Evolutionary conservation across 768 basidiomycete genomes (phyloP).

Genomic region (Pholiota microspora): DNA sequence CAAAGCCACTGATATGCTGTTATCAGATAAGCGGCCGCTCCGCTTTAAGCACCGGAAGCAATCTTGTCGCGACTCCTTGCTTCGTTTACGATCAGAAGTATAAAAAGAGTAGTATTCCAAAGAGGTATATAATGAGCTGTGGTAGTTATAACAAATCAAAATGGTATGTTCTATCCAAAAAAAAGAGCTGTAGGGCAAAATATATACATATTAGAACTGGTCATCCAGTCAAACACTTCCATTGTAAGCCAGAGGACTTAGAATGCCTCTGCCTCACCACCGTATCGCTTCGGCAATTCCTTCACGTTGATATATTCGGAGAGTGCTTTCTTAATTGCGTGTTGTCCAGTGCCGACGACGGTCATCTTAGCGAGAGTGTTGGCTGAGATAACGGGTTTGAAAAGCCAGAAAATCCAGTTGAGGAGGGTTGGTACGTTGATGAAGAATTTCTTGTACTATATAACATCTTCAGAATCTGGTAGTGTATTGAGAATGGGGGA

Average conservation of each 20-base stretch:
- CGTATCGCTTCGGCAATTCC: slow-evolving; percentile 69
- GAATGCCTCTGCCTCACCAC: slow-evolving; percentile 60
- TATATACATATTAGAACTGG: too few species aligned
- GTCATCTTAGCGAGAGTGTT: slow-evolving; percentile 80
- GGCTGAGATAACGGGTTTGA: slow-evolving; percentile 71
- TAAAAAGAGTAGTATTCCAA: neutral
- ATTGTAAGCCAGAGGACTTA: too few species aligned
- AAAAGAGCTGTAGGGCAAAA: neutral
- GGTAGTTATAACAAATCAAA: neutral
- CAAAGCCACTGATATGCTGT: slow-evolving; percentile 16
- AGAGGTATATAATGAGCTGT: neutral
- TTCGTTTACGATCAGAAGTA: neutral
- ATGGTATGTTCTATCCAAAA: neutral
- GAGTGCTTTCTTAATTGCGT: slow-evolving; percentile 58
- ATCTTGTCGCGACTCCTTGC: neutral
- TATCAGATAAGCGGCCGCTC: slow-evolving; percentile 9
- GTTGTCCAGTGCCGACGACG: slow-evolving; percentile 67
- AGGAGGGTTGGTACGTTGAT: slow-evolving; percentile 76
- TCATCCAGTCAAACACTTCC: too few species aligned
- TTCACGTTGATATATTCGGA: slow-evolving; percentile 51
- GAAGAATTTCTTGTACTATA: slow-evolving; percentile 73
- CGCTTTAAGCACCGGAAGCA: neutral
- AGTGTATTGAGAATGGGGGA: neutral
- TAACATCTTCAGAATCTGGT: neutral
- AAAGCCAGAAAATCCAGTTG: slow-evolving; percentile 83